Percentiles rank a stretch among this genome's conserved stretches.
Evolutionary conservation across 2,329 filamentous ascomycete species (phyloP).

Genomic region (Microcyclospora tardicrescens): DNA sequence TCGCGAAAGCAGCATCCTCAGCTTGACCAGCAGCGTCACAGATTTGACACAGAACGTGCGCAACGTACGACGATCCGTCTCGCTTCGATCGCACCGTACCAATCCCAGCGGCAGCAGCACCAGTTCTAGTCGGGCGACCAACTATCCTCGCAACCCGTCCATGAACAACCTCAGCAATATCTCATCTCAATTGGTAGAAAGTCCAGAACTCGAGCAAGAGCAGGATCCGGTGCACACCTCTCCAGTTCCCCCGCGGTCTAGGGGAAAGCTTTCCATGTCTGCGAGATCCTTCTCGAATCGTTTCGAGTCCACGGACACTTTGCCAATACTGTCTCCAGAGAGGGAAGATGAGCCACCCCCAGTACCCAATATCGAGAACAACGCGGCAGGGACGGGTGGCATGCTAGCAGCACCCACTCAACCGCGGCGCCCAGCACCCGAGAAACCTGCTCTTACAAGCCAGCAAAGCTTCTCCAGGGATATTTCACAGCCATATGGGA

Average conservation of each 20-base stretch:
- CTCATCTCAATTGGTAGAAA: slow-evolving; percentile 22
- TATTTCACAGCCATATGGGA: slow-evolving; percentile 10
- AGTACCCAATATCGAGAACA: slow-evolving; percentile 1
- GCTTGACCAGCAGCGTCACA: slow-evolving; percentile 18
- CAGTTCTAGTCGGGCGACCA: slow-evolving; percentile 15
- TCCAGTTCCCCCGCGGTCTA: slow-evolving; percentile 3
- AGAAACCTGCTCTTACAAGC: slow-evolving; percentile 8
- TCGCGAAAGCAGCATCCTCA: slow-evolving; percentile 16
- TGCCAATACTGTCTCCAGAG: slow-evolving; percentile 2
- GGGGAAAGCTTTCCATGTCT: slow-evolving; percentile 9
- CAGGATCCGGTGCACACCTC: background rate
- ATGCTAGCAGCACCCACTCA: slow-evolving; percentile 5
- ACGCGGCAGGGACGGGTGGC: background rate
- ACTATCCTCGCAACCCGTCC: slow-evolving; percentile 19
- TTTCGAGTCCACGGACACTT: slow-evolving; percentile 11
- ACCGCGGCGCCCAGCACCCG: slow-evolving; percentile 5
- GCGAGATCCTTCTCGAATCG: slow-evolving; percentile 7
- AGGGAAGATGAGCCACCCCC: slow-evolving; percentile 1
- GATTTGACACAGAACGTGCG: slow-evolving; percentile 28
- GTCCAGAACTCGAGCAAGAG: slow-evolving; percentile 1
- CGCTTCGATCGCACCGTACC: slow-evolving; percentile 26
- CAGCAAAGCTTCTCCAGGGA: slow-evolving; percentile 15
- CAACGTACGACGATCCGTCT: slow-evolving; percentile 27
- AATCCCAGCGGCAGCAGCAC: slow-evolving; percentile 13
- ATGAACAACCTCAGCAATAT: slow-evolving; percentile 2